Conservation (phyloP, 768 basidiomycete genomes). For the Podaxis rugospora region DNA sequence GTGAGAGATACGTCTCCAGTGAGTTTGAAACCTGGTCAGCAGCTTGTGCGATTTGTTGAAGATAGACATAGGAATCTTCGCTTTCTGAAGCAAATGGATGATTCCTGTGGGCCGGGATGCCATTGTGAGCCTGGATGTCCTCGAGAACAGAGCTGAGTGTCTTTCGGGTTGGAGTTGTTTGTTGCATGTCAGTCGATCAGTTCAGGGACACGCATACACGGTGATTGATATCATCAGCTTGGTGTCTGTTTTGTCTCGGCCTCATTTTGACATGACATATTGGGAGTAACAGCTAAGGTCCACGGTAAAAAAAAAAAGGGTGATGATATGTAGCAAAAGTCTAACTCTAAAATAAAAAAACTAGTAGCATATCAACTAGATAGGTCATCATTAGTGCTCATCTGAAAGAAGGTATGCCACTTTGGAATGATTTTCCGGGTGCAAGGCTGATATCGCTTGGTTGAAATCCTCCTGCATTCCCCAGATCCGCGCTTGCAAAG, state of each 20-base stretch:
- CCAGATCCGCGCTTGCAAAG: slow-evolving; percentile 9
- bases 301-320: background rate
- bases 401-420: slow-evolving; percentile 17
- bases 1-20: slow-evolving; percentile 43
- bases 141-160: slow-evolving; percentile 5
- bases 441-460: slow-evolving; percentile 19
- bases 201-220: background rate
- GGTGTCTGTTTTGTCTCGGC: no score
- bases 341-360: background rate
- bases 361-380: background rate
- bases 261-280: no score
- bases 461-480: slow-evolving; percentile 24
- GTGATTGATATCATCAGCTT: no score
- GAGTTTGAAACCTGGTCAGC: slow-evolving; percentile 52
- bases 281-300: no score
- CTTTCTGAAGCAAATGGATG: slow-evolving; percentile 44
- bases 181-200: slow-evolving; percentile 4
- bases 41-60: slow-evolving; percentile 38
- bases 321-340: background rate
- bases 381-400: background rate
- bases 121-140: slow-evolving; percentile 1
- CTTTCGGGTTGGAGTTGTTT: slow-evolving; percentile 3
- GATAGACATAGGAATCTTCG: slow-evolving; percentile 35
- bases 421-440: slow-evolving; percentile 16
- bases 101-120: slow-evolving; percentile 26